phyloP scores from a whole-genome alignment of 2,329 filamentous ascomycete genomes.

The Alternaria panax region DNA sequence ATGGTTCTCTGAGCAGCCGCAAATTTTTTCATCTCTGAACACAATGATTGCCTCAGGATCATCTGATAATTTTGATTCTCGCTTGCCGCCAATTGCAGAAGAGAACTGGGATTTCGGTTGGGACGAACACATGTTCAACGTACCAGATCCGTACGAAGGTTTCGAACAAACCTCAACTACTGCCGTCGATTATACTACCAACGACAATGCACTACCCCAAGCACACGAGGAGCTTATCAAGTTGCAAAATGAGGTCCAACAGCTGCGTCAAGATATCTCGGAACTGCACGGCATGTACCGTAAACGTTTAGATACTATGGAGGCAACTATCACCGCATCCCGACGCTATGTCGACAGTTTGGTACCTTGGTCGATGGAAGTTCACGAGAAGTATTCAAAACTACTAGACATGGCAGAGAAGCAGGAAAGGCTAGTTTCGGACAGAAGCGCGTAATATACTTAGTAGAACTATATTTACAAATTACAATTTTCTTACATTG shows the following conservation, averaged over 20 bases:
- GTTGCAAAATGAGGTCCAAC: background rate
- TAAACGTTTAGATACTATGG: constrained; percentile 18
- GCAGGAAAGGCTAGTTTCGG: background rate
- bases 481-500: constrained; percentile 6
- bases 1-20: background rate
- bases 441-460: background rate
- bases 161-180: constrained; percentile 4
- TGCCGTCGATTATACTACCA: background rate
- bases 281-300: constrained; percentile 10
- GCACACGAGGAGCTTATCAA: constrained; percentile 2
- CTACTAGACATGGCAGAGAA: constrained; percentile 10
- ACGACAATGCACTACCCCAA: background rate
- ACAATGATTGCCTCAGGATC: background rate
- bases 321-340: constrained; percentile 4
- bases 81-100: background rate
- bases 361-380: constrained; percentile 20
- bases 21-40: background rate
- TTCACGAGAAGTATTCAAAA: constrained; percentile 21
- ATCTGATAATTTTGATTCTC: background rate
- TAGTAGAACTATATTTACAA: background rate
- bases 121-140: background rate
- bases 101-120: constrained; percentile 3
- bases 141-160: constrained; percentile 1
- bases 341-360: constrained; percentile 18
- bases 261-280: constrained; percentile 6